These are phyloP conservation scores for Zymoseptoria ardabiliae DNA, from an alignment of 2,329 filamentous ascomycete genomes.

Conservation along the genomic window DNA sequence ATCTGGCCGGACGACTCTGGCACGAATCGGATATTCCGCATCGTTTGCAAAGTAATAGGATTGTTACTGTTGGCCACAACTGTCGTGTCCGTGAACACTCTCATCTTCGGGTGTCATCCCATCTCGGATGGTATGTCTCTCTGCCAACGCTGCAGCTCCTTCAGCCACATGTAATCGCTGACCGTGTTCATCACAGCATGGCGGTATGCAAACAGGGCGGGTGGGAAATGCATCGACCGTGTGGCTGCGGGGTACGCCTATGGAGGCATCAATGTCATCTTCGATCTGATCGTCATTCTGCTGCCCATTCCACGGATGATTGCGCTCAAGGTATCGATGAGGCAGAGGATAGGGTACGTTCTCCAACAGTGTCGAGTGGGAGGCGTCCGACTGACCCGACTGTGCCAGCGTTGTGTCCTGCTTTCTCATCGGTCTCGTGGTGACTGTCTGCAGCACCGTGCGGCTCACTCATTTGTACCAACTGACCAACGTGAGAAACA, in stretches of 20 bases:
- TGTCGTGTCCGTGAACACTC: slow-evolving; percentile 3
- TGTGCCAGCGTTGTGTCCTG: slow-evolving; percentile 5
- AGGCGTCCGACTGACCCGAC: neutral
- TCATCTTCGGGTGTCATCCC: slow-evolving; percentile 9
- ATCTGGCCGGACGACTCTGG: slow-evolving; percentile 5
- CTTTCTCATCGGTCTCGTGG: slow-evolving; percentile 10
- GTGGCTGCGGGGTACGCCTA: slow-evolving; percentile 4
- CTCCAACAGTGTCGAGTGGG: neutral
- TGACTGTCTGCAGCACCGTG: slow-evolving; percentile 10
- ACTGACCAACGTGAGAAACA: slow-evolving; percentile 8
- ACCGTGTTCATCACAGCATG: neutral
- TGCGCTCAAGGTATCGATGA: slow-evolving; percentile 4
- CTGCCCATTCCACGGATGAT: slow-evolving; percentile 11
- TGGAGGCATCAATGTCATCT: slow-evolving; percentile 6
- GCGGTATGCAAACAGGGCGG: neutral
- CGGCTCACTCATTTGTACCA: slow-evolving; percentile 7
- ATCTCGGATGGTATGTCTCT: neutral
- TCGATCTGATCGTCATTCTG: slow-evolving; percentile 9
- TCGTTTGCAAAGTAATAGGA: slow-evolving; percentile 4
- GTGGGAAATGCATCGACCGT: slow-evolving; percentile 7
- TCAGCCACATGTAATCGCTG: neutral
- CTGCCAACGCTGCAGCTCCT: neutral
- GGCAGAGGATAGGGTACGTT: slow-evolving; percentile 5
- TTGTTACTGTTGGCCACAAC: slow-evolving; percentile 1
- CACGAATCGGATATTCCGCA: slow-evolving; percentile 4